A percentile compares a stretch with the other conserved stretches of the same genome.
These are phyloP conservation scores for Plasmopara halstedii DNA, from an alignment of 352 stramenopile genomes.

Conservation along the genomic window DNA sequence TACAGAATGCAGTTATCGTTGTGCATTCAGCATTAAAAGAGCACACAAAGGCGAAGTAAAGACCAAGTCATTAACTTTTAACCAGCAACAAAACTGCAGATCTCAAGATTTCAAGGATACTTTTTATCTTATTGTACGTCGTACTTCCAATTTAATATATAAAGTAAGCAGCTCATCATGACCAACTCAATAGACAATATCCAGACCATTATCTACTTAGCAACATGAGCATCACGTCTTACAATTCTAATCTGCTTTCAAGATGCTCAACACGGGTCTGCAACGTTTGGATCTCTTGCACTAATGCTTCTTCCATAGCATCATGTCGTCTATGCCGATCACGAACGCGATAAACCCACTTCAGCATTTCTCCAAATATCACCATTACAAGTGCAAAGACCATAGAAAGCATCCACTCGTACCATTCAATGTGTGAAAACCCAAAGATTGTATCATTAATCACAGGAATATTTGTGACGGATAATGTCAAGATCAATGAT, in stretches of 20 bases:
- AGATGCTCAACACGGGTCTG: conserved; percentile 51
- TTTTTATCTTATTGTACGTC: too few relatives aligned
- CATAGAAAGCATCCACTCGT: conserved; percentile 69
- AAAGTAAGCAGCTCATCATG: too few relatives aligned
- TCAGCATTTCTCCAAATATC: conserved; percentile 59
- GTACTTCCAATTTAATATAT: too few relatives aligned
- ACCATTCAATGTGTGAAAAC: conserved; percentile 64
- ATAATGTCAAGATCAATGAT: conserved; percentile 49
- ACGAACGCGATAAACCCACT: conserved; percentile 48
- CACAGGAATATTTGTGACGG: conserved; percentile 61
- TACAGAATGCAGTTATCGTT: too few relatives aligned
- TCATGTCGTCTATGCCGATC: conserved; percentile 38
- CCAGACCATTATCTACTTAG: too few relatives aligned
- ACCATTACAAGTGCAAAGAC: conserved; percentile 63
- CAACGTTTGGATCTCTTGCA: conserved; percentile 54
- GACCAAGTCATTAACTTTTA: too few relatives aligned
- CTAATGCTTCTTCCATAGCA: conserved; percentile 33
- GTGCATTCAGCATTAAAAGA: too few relatives aligned
- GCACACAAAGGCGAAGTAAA: too few relatives aligned
- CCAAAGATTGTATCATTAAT: conserved; percentile 62
- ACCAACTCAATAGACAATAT: too few relatives aligned
- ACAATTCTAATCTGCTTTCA: conserved; percentile 15
- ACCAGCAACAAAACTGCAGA: too few relatives aligned
- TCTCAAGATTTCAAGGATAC: too few relatives aligned
- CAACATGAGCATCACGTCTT: too few relatives aligned